Evolutionary conservation across 805 yeast species (phyloP).

Genomic region (Kuraishia cidri): DNA sequence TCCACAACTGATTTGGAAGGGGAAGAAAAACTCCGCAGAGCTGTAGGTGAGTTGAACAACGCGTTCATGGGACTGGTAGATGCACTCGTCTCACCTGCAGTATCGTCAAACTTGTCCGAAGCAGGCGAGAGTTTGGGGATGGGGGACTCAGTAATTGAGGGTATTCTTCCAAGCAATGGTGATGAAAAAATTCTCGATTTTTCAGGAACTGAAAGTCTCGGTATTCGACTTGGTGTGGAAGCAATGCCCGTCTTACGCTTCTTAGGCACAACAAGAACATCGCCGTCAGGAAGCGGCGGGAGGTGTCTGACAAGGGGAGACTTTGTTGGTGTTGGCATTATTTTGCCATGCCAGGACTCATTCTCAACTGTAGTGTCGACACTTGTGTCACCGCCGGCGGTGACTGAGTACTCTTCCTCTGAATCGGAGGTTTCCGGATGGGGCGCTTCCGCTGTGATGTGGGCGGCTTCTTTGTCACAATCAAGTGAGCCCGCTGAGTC

Average conservation of each 20-base stretch:
- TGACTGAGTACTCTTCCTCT: too few species aligned
- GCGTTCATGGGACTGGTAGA: conserved; percentile 2
- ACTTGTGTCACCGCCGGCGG: too few species aligned
- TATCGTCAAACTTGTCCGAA: background rate
- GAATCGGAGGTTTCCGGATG: too few species aligned
- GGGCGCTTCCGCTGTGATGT: too few species aligned
- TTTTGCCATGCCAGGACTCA: conserved; percentile 14
- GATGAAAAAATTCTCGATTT: conserved; percentile 11
- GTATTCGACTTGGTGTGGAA: too few species aligned
- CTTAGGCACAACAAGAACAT: conserved; percentile 12
- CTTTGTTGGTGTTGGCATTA: conserved; percentile 16
- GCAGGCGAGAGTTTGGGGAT: conserved; percentile 15
- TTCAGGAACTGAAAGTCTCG: conserved; percentile 9
- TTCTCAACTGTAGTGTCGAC: too few species aligned
- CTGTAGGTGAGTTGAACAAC: conserved; percentile 10
- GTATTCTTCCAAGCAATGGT: conserved; percentile 10
- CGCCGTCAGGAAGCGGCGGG: conserved; percentile 8
- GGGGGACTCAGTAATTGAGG: conserved; percentile 11
- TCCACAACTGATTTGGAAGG: conserved; percentile 14
- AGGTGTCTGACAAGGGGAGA: conserved; percentile 7
- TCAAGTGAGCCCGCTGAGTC: too few species aligned
- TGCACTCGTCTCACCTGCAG: background rate
- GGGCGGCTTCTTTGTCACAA: too few species aligned
- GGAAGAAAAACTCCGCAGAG: conserved; percentile 11
- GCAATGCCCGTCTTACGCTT: too few species aligned